Evolutionary conservation across 805 yeast species (phyloP), one percentile per base, ranked within the genome.

Genomic region (Nakazawaea ishiwadae): DNA sequence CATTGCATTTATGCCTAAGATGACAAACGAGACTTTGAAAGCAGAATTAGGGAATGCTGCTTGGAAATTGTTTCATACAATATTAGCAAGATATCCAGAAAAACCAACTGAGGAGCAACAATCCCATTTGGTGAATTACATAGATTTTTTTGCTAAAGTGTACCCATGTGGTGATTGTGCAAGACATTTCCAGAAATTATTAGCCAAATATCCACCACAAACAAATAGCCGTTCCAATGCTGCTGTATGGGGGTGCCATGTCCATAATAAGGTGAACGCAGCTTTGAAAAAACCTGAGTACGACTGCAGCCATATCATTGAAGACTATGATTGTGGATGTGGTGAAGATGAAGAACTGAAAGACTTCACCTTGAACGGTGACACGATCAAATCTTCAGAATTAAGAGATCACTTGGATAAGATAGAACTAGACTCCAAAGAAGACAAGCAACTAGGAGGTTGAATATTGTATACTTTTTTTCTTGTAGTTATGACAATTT

Each of bases 141-240:
- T 93, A 16, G 63, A 76, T 17, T 65, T 86, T 27, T 93, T 90
- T 64, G 89, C 93, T 1, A 87, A 90, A 52, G 91, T 93, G 8
- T 93, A 93, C 50, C 99, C 99, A 0, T 91, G 98, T 63, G 96
- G 96, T 3, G 97, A 91, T 58, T 93, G 98, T 63, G 97, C 99
- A 0, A 70, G 86, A 49, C 98, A 93, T 60, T 93, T 93, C 60
- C 83, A 75, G 48, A 63, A 75, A 55, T 63, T 91, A 49, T 62
- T 93, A 43, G 55, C 66, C 43, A 71, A 82, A 52, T 81, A 68
- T 54, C 98, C 99, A 1, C 96, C 96, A 2, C 99, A 93, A 55
- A 71, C 83, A 3, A 68, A 77, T 6, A 72, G 84, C 17, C 71
- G 96, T 44, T 78, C 79, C 47, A 74, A 77, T 3, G 98, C 99